Conservation (phyloP, 805 yeast species). For the Nakazawaea ishiwadae region DNA sequence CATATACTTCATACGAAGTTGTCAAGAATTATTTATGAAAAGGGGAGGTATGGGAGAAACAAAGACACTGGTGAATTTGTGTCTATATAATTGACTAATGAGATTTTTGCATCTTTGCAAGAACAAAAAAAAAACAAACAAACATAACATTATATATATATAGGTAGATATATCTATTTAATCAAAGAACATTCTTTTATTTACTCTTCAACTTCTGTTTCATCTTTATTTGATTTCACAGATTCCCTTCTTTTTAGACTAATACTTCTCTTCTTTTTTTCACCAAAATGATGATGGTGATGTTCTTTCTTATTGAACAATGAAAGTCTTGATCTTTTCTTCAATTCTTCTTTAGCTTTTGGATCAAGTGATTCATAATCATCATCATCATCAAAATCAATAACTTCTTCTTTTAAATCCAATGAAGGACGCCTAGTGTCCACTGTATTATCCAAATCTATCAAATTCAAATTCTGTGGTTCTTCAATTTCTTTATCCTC, state of each 20-base stretch:
- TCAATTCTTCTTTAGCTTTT: constrained; percentile 1
- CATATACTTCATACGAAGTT: constrained; percentile 8
- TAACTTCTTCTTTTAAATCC: constrained; percentile 11
- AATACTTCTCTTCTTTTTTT: neutral
- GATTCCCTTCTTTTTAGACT: constrained; percentile 2
- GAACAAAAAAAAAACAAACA: too few species aligned
- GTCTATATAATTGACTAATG: too few species aligned
- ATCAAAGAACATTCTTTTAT: too few species aligned
- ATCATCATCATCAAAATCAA: constrained; percentile 11
- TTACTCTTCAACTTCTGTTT: too few species aligned
- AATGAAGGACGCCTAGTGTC: constrained; percentile 5
- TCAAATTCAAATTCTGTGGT: neutral
- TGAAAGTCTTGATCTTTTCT: constrained; percentile 3
- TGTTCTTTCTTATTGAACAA: constrained; percentile 5
- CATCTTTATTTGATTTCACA: neutral
- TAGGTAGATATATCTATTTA: too few species aligned
- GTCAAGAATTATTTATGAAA: constrained; percentile 5
- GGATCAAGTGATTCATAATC: constrained; percentile 1
- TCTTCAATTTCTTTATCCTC: neutral
- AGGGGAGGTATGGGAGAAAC: neutral
- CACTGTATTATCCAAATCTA: neutral
- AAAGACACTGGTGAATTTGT: too few species aligned
- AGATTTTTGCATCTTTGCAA: too few species aligned
- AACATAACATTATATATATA: too few species aligned
- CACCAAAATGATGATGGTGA: constrained; percentile 1